Conservation (phyloP, 768 basidiomycete species). For the Clitopilus passeckerianus region DNA sequence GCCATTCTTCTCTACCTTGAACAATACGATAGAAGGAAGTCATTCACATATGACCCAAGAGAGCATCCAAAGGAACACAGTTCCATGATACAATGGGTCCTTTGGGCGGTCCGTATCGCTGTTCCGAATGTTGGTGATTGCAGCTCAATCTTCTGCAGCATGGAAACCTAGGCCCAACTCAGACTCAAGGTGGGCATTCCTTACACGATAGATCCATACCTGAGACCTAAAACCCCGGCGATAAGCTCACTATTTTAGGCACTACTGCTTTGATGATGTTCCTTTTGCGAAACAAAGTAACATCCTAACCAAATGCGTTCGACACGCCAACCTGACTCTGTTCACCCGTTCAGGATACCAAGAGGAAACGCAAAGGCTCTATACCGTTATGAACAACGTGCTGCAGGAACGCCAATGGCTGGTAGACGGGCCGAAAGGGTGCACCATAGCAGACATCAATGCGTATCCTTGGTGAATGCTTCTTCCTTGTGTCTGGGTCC, state of each 20-base stretch:
- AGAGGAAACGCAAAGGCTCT: constrained; percentile 80
- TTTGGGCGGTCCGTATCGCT: constrained; percentile 55
- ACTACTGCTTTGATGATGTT: constrained; percentile 55
- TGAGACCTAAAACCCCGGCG: not conserved
- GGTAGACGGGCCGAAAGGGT: constrained; percentile 68
- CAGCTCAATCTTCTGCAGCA: constrained; percentile 38
- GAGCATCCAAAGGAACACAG: constrained; percentile 56
- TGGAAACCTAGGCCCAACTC: constrained; percentile 83
- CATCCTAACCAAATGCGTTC: constrained; percentile 8
- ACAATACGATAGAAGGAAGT: constrained; percentile 74
- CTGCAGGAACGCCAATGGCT: constrained; percentile 72
- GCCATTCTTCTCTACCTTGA: constrained; percentile 80
- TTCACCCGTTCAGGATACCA: constrained; percentile 48
- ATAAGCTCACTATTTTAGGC: constrained; percentile 68
- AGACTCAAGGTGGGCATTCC: constrained; percentile 49
- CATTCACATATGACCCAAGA: constrained; percentile 59
- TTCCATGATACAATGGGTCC: constrained; percentile 81
- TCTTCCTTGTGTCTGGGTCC: not conserved
- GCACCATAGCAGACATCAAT: constrained; percentile 72
- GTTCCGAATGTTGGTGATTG: not conserved
- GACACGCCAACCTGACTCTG: not conserved
- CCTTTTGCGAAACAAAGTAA: constrained; percentile 60
- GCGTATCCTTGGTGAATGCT: constrained; percentile 50
- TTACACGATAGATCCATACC: not conserved
- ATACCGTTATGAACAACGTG: constrained; percentile 73